A percentile compares a stretch with the other conserved stretches of the same genome.
phyloP scores from a whole-genome alignment of 2,329 filamentous ascomycete genomes.

The Septoria linicola region DNA sequence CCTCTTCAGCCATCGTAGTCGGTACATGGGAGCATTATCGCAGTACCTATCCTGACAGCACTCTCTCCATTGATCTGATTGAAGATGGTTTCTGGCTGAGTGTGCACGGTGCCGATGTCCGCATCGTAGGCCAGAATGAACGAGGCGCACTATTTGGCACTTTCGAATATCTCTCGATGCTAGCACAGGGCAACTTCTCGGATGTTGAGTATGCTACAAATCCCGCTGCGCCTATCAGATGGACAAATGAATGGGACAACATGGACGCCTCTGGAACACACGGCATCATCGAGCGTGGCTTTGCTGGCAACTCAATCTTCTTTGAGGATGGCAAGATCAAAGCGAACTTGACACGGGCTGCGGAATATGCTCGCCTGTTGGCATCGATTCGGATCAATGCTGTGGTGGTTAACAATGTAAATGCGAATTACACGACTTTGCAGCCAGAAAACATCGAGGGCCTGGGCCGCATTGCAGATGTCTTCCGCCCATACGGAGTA shows the following conservation, averaged over 20 bases:
- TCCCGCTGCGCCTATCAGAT: conserved; percentile 62
- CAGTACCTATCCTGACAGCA: conserved; percentile 32
- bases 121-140: conserved; percentile 65
- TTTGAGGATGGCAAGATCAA: conserved; percentile 58
- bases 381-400: conserved; percentile 67
- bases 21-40: conserved; percentile 51
- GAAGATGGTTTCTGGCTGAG: conserved; percentile 64
- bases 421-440: conserved; percentile 62
- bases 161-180: conserved; percentile 65
- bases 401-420: conserved; percentile 70
- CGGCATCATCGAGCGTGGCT: conserved; percentile 61
- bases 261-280: conserved; percentile 24
- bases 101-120: conserved; percentile 48
- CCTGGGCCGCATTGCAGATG: conserved; percentile 61
- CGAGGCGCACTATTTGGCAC: conserved; percentile 67
- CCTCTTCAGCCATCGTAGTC: conserved; percentile 46
- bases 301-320: conserved; percentile 67
- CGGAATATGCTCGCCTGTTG: conserved; percentile 64
- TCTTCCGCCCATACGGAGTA: conserved; percentile 66
- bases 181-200: conserved; percentile 60
- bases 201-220: conserved; percentile 52
- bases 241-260: conserved; percentile 75
- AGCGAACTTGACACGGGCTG: conserved; percentile 59
- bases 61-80: conserved; percentile 40
- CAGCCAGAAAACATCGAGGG: conserved; percentile 60